These are phyloP conservation scores for Paramecium sexaurelia DNA, from an alignment of 73 alveolate genomes.

Conservation along the genomic window DNA sequence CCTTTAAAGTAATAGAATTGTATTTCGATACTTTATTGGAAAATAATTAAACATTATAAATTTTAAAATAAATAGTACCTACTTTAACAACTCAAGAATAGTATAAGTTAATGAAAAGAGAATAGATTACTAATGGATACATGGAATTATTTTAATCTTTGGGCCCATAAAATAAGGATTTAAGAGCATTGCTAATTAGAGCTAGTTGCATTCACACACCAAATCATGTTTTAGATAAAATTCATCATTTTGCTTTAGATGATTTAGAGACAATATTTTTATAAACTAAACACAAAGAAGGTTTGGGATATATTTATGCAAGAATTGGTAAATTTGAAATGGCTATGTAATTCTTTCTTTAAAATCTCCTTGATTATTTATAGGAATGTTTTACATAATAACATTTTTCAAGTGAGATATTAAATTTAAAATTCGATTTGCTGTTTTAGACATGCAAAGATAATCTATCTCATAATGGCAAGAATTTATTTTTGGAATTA, in stretches of 20 bases:
- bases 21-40: background rate
- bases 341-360: background rate
- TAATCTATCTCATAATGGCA: background rate
- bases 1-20: background rate
- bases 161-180: background rate
- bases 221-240: background rate
- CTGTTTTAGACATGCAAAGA: background rate
- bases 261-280: background rate
- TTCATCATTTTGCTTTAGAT: constrained; percentile 5
- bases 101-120: background rate
- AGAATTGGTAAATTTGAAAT: background rate
- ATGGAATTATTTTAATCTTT: constrained; percentile 11
- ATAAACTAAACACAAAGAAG: constrained; percentile 4
- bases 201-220: background rate
- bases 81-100: background rate
- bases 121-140: background rate
- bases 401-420: background rate
- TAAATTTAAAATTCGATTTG: background rate
- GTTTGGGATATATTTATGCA: constrained; percentile 16
- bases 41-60: background rate
- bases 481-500: background rate
- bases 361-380: background rate
- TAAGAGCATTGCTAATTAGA: background rate
- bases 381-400: background rate
- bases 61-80: background rate